Percentiles rank a stretch among this genome's conserved stretches.
These are phyloP conservation scores for Tricholomella constricta DNA, from an alignment of 768 basidiomycete species.

Conservation along the genomic window DNA sequence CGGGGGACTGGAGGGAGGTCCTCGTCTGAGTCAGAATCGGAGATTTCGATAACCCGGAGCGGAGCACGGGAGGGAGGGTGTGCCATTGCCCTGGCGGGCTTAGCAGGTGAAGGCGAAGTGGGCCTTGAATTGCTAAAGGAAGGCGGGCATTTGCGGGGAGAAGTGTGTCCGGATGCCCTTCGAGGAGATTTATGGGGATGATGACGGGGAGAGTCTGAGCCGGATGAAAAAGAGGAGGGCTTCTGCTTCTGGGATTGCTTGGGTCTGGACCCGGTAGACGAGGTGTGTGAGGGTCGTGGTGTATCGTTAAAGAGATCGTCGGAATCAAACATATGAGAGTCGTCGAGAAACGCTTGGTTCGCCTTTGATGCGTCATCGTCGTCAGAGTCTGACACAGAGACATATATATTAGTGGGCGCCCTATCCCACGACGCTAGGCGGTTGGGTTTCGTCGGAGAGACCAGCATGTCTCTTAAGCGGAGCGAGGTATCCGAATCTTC, in stretches of 20 bases:
- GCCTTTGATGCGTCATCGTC: constrained; percentile 4
- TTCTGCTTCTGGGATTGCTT: constrained; percentile 7
- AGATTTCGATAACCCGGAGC: constrained; percentile 36
- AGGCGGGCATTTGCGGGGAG: constrained; percentile 12
- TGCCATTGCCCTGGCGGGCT: background rate
- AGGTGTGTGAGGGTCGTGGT: background rate
- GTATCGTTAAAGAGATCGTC: constrained; percentile 9
- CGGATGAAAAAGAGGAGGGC: constrained; percentile 18
- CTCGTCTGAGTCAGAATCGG: constrained; percentile 41
- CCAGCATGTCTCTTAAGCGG: constrained; percentile 1
- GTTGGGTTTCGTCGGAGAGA: constrained; percentile 13
- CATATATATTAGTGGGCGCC: background rate
- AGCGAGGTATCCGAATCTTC: constrained; percentile 6
- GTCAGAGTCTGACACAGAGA: constrained; percentile 12
- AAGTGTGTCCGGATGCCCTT: constrained; percentile 17
- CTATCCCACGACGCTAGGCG: constrained; percentile 5
- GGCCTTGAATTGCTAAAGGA: background rate
- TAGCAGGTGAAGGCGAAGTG: constrained; percentile 10
- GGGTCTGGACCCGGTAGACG: background rate
- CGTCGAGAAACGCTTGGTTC: background rate
- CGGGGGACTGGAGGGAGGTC: background rate
- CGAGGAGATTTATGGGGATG: constrained; percentile 20
- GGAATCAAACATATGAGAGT: constrained; percentile 15
- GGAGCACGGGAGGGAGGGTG: background rate
- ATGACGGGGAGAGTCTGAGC: constrained; percentile 12